Conservation (phyloP, 2,329 filamentous ascomycete genomes). For the Stagonosporopsis chrysanthemi region DNA sequence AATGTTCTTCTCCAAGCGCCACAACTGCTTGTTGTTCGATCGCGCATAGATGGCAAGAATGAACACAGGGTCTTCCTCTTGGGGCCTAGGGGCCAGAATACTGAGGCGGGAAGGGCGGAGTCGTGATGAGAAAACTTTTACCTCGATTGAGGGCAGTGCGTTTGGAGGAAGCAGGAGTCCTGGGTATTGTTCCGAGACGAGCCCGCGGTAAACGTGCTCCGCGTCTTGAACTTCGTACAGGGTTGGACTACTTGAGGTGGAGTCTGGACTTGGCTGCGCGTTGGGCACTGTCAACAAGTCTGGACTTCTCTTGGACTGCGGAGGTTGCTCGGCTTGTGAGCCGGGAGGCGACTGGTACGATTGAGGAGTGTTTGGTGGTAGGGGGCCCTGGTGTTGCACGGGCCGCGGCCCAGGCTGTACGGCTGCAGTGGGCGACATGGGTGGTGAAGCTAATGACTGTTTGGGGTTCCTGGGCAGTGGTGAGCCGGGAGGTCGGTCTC, state of each 20-base stretch:
- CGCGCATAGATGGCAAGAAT: slow-evolving; percentile 86
- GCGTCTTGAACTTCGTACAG: slow-evolving; percentile 44
- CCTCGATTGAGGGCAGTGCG: slow-evolving; percentile 82
- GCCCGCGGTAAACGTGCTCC: slow-evolving; percentile 72
- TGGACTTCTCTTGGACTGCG: slow-evolving; percentile 37
- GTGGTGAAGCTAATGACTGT: slow-evolving; percentile 67
- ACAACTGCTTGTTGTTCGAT: slow-evolving; percentile 78
- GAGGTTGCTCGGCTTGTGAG: slow-evolving; percentile 48
- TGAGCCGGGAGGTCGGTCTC: slow-evolving; percentile 66
- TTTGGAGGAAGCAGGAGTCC: slow-evolving; percentile 86
- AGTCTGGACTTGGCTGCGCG: slow-evolving; percentile 44
- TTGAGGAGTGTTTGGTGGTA: slow-evolving; percentile 73
- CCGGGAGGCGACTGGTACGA: slow-evolving; percentile 64
- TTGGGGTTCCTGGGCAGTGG: slow-evolving; percentile 65
- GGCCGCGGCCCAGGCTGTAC: slow-evolving; percentile 73
- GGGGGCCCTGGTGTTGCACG: slow-evolving; percentile 74
- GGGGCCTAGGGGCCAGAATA: slow-evolving; percentile 77
- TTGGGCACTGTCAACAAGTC: slow-evolving; percentile 42
- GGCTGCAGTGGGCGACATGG: slow-evolving; percentile 68
- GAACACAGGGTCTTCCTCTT: slow-evolving; percentile 93
- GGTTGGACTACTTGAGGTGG: slow-evolving; percentile 37
- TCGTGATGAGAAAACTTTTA: slow-evolving; percentile 91
- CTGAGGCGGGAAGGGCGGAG: slow-evolving; percentile 91
- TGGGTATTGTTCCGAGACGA: slow-evolving; percentile 86
- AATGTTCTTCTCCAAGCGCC: slow-evolving; percentile 94